phyloP scores from a whole-genome alignment of 225 moss, liverwort and hornwort species.

The Marchantia paleacea region DNA sequence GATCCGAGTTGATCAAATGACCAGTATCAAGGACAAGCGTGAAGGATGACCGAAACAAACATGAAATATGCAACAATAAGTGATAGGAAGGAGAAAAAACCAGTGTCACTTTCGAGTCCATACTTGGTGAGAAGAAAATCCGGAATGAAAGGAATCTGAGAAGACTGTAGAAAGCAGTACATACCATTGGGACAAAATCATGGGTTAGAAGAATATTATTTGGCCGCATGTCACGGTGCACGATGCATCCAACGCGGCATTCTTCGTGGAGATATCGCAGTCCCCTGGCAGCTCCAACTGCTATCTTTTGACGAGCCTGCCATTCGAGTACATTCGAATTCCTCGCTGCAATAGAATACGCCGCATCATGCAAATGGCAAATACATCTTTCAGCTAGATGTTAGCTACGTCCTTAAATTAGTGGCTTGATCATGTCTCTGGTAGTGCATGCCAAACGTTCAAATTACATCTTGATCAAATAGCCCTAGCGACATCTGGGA shows the following conservation, averaged over 20 bases:
- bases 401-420: no score
- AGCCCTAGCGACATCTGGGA: no score
- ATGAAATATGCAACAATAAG: not conserved
- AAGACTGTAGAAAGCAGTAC: not conserved
- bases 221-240: constrained; percentile 76
- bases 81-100: not conserved
- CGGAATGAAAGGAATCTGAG: not conserved
- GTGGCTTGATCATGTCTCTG: no score
- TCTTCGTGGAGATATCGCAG: constrained; percentile 80
- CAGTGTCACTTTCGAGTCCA: not conserved
- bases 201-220: constrained; percentile 76
- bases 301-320: constrained; percentile 68
- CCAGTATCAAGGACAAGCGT: not conserved
- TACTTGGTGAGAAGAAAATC: not conserved
- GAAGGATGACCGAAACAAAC: not conserved
- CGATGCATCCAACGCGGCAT: constrained; percentile 74
- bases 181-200: constrained; percentile 75
- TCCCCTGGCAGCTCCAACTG: constrained; percentile 66
- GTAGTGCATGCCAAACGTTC: no score
- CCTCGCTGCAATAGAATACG: not conserved
- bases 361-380: no score
- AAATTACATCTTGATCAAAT: no score
- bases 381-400: no score
- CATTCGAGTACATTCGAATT: constrained; percentile 43
- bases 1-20: no score